A percentile compares a stretch with the other conserved stretches of the same genome.
phyloP scores from a whole-genome alignment of 768 basidiomycete genomes.

The Neoboletus brunneissimus region DNA sequence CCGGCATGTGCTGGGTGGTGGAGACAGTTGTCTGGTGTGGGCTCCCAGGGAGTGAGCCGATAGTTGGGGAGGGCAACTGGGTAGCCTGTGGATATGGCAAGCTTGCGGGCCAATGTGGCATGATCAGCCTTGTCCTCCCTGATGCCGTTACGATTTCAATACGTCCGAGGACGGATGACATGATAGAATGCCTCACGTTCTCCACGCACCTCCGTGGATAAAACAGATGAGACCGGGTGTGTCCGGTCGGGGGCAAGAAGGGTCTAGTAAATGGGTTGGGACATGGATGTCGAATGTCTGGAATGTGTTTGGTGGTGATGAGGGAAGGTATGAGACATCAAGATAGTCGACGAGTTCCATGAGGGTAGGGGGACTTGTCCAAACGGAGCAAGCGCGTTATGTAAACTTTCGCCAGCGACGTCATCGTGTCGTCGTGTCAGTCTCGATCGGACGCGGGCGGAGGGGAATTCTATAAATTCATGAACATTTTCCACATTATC shows the following conservation, averaged over 20 bases:
- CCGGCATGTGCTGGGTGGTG: constrained; percentile 69
- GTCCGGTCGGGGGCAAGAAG: background rate
- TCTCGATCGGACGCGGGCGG: background rate
- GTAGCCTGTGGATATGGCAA: constrained; percentile 48
- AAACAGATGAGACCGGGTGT: constrained; percentile 59
- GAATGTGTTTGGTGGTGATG: constrained; percentile 26
- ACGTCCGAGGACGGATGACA: background rate
- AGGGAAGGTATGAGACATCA: constrained; percentile 38
- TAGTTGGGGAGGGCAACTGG: constrained; percentile 78
- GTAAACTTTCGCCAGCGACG: constrained; percentile 15
- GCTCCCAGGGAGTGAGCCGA: constrained; percentile 54
- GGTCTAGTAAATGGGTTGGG: constrained; percentile 19
- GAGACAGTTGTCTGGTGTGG: constrained; percentile 37
- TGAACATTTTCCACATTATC: background rate
- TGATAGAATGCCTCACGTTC: constrained; percentile 49
- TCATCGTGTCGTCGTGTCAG: constrained; percentile 31
- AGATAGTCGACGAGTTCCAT: constrained; percentile 16
- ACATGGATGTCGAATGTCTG: constrained; percentile 59
- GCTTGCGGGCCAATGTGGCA: constrained; percentile 47
- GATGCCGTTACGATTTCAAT: constrained; percentile 10
- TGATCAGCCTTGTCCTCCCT: constrained; percentile 76
- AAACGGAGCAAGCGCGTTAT: background rate
- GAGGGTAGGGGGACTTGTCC: no score
- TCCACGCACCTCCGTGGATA: constrained; percentile 85
- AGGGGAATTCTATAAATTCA: constrained; percentile 15